These are phyloP conservation scores for Solanum medicagineum DNA, from an alignment of 257 asterid genomes.

Conservation along the genomic window DNA sequence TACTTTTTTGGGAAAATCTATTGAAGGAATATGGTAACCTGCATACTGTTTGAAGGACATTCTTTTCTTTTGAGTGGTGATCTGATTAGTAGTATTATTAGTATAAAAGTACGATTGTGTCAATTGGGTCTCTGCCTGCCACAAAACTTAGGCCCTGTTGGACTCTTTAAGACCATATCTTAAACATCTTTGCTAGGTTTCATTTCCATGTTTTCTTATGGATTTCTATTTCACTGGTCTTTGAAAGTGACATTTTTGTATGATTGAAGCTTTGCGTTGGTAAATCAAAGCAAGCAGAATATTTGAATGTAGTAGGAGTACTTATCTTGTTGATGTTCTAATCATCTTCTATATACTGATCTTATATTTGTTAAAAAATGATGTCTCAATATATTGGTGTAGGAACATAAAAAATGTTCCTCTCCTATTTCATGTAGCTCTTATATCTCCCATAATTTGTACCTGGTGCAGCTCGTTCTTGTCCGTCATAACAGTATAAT, in stretches of 20 bases:
- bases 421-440: background rate
- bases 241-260: background rate
- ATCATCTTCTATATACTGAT: background rate
- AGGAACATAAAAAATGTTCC: background rate
- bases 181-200: background rate
- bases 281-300: background rate
- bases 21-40: conserved; percentile 88
- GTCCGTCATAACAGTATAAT: background rate
- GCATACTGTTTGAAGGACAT: background rate
- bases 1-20: conserved; percentile 73
- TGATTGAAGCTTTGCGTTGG: background rate
- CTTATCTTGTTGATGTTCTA: background rate
- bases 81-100: background rate
- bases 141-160: background rate
- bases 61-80: background rate
- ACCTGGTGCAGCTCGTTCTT: background rate
- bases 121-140: background rate
- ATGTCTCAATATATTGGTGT: background rate
- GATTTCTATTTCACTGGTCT: background rate
- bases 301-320: background rate
- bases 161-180: background rate
- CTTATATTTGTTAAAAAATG: background rate
- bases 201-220: background rate
- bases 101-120: background rate
- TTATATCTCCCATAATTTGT: too few species aligned